phyloP scores from a whole-genome alignment of 495 filamentous ascomycete species.

The Astrocystis sublimbata region DNA sequence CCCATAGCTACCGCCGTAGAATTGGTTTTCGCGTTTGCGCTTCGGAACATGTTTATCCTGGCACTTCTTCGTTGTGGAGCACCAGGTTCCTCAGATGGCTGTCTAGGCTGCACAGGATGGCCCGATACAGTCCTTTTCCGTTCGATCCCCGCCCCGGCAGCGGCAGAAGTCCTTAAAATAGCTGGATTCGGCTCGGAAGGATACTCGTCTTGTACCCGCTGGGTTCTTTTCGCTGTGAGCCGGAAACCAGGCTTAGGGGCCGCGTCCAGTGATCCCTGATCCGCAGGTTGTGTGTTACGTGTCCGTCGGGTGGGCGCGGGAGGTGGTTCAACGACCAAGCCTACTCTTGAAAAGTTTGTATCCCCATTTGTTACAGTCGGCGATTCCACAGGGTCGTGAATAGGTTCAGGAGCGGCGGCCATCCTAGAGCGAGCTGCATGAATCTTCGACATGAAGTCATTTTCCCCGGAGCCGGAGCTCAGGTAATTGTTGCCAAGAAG shows the following conservation, averaged over 20 bases:
- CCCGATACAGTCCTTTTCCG: constrained; percentile 87
- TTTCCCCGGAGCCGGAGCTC: constrained; percentile 37
- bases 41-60: constrained; percentile 65
- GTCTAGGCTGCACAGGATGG: constrained; percentile 64
- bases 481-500: constrained; percentile 35
- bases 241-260: constrained; percentile 65
- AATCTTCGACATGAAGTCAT: constrained; percentile 46
- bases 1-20: constrained; percentile 59
- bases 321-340: constrained; percentile 57
- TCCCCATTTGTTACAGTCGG: constrained; percentile 38
- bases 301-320: constrained; percentile 65
- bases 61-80: constrained; percentile 77
- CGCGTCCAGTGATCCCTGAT: constrained; percentile 56
- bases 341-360: constrained; percentile 37
- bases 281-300: constrained; percentile 58
- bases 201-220: constrained; percentile 46
- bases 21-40: constrained; percentile 57
- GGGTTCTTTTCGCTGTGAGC: constrained; percentile 48
- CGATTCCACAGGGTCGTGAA: constrained; percentile 42
- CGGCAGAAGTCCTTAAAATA: constrained; percentile 24
- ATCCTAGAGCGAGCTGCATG: constrained; percentile 40
- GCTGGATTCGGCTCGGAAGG: constrained; percentile 33
- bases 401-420: constrained; percentile 23
- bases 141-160: constrained; percentile 45
- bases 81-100: constrained; percentile 62